Evolutionary conservation across 129 eudicot species (phyloP), one percentile per base, ranked within the genome.

Genomic region (Flaveria linearis): DNA sequence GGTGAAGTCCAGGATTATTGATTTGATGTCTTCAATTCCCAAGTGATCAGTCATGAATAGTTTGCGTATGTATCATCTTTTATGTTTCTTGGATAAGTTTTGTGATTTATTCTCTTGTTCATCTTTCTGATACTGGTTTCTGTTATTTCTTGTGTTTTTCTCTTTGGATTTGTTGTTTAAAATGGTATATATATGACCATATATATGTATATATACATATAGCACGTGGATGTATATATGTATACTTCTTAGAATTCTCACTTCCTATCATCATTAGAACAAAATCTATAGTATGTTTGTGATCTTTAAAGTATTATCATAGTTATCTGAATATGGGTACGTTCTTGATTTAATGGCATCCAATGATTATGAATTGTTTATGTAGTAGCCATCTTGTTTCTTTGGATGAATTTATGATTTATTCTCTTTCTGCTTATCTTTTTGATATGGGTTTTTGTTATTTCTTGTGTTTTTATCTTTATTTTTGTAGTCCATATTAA

Each of bases 241-340:
- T 62, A 93, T 90, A 33, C 97, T 90, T 57, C 96, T 97, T 3
- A 82, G 93, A 75, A 97, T 90, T 17, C 92, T 93, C 81, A 85
- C 97, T 36, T 93, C 90, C 86, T 88, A 93, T 61, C 96, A 93
- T 78, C 97, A 90, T 50, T 90, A 97, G 98, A 93, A 85, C 81
- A 93, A 93, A 85, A 85, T 93, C 28, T 93, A 90, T 73, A 96
- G 98, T 68, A 3, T 26, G 33, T 57, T 57, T 57, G 2, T 15
- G 1, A 51, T 16, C 7, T 51, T 51, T 10, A 23, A 10, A 25
- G 39, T 23, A 60, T 60, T 17, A 23, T 60, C 66, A 60, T 60
- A 15, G n/a, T 45, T 12, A 45, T 45, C 49, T 45, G 49, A 45
- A 45, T 45, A 45, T 45, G 23, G n/a, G n/a, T n/a, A n/a, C 23